Evolutionary conservation across 768 basidiomycete species (phyloP).

Genomic region (Holtermanniella nyarrowii): DNA sequence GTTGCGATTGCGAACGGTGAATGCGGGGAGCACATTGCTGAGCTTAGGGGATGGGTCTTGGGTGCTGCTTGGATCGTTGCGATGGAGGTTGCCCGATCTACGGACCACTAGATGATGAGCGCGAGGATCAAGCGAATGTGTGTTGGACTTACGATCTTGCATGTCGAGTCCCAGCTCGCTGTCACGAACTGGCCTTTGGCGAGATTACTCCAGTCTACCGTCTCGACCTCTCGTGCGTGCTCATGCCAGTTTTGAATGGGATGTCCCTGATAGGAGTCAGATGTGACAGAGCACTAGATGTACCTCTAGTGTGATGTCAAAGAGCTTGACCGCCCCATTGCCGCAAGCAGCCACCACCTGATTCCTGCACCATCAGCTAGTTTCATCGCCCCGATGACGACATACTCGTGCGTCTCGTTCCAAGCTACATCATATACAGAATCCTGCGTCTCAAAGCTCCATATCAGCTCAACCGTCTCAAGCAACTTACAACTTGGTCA

Average conservation of each 20-base stretch:
- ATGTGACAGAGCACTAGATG: constrained; percentile 10
- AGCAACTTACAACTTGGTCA: constrained; percentile 28
- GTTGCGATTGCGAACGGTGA: constrained; percentile 69
- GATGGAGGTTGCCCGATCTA: constrained; percentile 67
- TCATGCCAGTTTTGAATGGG: constrained; percentile 91
- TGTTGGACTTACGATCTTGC: constrained; percentile 64
- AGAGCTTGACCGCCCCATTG: constrained; percentile 78
- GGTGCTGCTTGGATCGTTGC: constrained; percentile 65
- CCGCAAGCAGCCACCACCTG: constrained; percentile 82
- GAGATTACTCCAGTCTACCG: constrained; percentile 90
- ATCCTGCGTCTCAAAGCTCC: constrained; percentile 79
- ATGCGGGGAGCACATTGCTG: constrained; percentile 86
- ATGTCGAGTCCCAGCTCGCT: constrained; percentile 66
- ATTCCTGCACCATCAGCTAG: constrained; percentile 47
- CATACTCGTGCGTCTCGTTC: constrained; percentile 70
- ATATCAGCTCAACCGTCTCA: constrained; percentile 18
- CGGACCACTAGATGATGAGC: constrained; percentile 61
- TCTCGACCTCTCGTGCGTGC: constrained; percentile 84
- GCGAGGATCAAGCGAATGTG: too few species aligned
- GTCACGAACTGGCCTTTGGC: constrained; percentile 46
- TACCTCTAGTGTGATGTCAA: constrained; percentile 82
- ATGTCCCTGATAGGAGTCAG: constrained; percentile 51
- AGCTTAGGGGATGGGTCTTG: constrained; percentile 58
- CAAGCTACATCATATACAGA: constrained; percentile 83
- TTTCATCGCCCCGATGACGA: background rate